A percentile compares a stretch with the other conserved stretches of the same genome.
phyloP scores from a whole-genome alignment of 1,284 basidiomycete species.

The Microbotryum violaceum region DNA sequence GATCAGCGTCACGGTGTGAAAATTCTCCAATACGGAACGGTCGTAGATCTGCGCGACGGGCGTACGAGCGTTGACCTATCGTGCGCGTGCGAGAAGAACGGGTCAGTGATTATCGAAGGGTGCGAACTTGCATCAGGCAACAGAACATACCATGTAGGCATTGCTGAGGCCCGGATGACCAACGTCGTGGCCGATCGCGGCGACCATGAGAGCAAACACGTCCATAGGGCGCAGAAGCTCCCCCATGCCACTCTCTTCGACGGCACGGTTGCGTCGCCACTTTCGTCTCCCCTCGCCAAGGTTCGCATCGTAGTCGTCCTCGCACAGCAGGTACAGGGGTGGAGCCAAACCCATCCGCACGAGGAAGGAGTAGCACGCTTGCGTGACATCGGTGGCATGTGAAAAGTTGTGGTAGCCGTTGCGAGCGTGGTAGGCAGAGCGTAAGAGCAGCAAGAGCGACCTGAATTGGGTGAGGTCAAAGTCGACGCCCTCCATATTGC shows the following conservation, averaged over 20 bases:
- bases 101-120: neutral
- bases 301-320: constrained; percentile 26
- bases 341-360: constrained; percentile 68
- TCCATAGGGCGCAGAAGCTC: constrained; percentile 57
- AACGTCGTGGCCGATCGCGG: constrained; percentile 89
- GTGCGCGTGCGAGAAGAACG: neutral
- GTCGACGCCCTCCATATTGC: constrained; percentile 59
- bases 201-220: constrained; percentile 72
- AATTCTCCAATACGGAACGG: constrained; percentile 80
- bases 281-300: constrained; percentile 21
- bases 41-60: constrained; percentile 80
- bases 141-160: constrained; percentile 68
- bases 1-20: constrained; percentile 79
- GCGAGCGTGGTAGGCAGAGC: constrained; percentile 72
- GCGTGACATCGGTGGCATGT: constrained; percentile 87
- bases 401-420: constrained; percentile 95
- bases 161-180: constrained; percentile 90
- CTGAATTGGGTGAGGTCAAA: constrained; percentile 62
- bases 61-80: constrained; percentile 79
- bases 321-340: constrained; percentile 51
- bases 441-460: constrained; percentile 68
- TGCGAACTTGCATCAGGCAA: neutral
- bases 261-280: constrained; percentile 36
- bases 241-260: constrained; percentile 51
- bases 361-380: constrained; percentile 80